Evolutionary conservation across 208 protist species (phyloP).

Genomic region (Leishmania amazonensis): DNA sequence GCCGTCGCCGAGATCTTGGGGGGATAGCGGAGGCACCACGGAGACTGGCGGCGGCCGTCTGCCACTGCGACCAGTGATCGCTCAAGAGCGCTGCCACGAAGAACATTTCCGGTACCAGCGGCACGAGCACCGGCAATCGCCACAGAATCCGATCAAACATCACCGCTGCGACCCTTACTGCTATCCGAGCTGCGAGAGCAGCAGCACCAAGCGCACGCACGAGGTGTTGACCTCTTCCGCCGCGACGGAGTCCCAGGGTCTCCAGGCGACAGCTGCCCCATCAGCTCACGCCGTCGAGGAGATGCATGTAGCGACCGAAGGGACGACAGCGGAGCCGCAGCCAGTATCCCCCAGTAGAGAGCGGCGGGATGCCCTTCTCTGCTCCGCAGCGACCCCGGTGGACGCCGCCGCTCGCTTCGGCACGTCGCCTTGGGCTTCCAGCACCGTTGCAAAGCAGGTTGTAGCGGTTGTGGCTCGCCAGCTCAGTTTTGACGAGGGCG

Average conservation of each 20-base stretch:
- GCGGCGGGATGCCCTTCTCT: background rate
- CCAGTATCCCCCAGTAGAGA: background rate
- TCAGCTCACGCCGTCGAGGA: background rate
- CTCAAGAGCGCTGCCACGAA: background rate
- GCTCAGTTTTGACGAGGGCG: constrained; percentile 27
- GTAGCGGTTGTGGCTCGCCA: constrained; percentile 24
- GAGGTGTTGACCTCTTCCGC: background rate
- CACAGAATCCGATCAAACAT: background rate
- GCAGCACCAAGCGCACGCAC: background rate
- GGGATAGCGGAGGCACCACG: background rate
- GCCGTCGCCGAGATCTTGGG: background rate
- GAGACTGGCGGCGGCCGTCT: background rate
- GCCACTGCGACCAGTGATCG: background rate
- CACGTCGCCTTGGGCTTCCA: background rate
- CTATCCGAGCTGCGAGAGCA: background rate
- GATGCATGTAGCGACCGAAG: background rate
- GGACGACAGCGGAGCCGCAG: background rate
- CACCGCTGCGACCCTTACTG: background rate
- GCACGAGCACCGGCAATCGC: constrained; percentile 1
- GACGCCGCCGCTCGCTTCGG: background rate
- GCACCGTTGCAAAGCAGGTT: constrained; percentile 29
- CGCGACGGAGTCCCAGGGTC: background rate
- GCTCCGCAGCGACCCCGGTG: constrained; percentile 1
- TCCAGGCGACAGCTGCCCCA: background rate
- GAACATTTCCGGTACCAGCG: background rate